Evolutionary conservation across 129 eudicot species (phyloP), one percentile per base, ranked within the genome.

Genomic region (Artemisia argyi): DNA sequence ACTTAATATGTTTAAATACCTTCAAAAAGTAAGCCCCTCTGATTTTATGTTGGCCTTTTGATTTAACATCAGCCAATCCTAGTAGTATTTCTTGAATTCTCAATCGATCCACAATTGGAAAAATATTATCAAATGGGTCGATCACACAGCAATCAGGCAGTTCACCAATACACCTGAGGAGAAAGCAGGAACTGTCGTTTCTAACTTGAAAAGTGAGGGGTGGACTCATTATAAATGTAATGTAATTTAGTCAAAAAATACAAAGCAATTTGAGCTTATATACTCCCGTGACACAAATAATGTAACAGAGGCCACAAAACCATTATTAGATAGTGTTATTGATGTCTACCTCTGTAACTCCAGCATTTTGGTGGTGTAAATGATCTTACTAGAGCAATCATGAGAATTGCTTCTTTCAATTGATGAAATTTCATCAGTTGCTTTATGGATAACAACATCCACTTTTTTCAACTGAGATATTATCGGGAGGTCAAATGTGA

Each of bases 341-440:
- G 65, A 75, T 59, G 55, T 49, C 63, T 85, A 94, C 99, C 89
- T 90, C 65, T 87, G 95, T 71, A 94, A 69, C 57, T 90, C 96
- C 79, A 74, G 83, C 96, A 94, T 78, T 69, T 94, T 79, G 42
- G 49, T 71, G 66, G 88, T 88, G 78, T 83, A 94, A 73, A 84
- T 83, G 62, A 94, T 79, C 69, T 84, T 83, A 65, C 82, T 82
- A 53, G 78, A 61, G 30, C 48, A 50, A 39, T 39, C 44, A 39
- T 39, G 44, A 39, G 44, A 39, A 49, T 65, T 77, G 71, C 74
- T 80, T 87, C 88, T 83, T 66, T 86, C 93, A 74, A 94, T 81
- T 60, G 93, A 81, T 11, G 83, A 73, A 73, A 94, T 94, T 58
- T 94, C 96, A 90, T 94, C 99, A 0, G 99, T 94, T 77, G 96